Evolutionary conservation across 768 basidiomycete genomes (phyloP).

Genomic region (Filobasidium floriforme): DNA sequence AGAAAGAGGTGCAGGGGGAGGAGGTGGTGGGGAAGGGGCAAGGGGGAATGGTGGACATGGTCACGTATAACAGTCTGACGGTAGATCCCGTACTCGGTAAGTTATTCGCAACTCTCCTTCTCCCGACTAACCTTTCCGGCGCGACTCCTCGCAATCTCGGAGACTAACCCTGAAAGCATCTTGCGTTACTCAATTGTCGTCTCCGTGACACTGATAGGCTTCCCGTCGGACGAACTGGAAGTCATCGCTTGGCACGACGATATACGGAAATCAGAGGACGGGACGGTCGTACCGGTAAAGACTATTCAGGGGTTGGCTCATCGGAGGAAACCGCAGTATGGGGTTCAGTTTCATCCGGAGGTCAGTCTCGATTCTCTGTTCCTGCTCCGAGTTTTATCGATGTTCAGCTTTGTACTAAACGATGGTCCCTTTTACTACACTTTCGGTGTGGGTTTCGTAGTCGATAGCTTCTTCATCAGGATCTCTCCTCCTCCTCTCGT

Average conservation of each 20-base stretch:
- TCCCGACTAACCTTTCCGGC: too few relatives aligned
- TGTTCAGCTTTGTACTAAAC: too few relatives aligned
- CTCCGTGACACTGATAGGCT: conserved; percentile 29
- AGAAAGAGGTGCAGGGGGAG: too few relatives aligned
- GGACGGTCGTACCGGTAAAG: conserved; percentile 8
- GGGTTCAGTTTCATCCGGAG: conserved; percentile 45
- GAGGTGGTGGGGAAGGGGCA: neutral
- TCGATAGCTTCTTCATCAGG: conserved; percentile 40
- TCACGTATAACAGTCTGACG: conserved; percentile 43
- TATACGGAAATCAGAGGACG: conserved; percentile 3
- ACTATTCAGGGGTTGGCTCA: conserved; percentile 41
- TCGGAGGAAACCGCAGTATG: conserved; percentile 35
- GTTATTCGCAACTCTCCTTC: neutral
- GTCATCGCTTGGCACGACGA: conserved; percentile 37
- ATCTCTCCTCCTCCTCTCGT: conserved; percentile 31
- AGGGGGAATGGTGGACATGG: conserved; percentile 32
- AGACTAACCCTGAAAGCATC: too few relatives aligned
- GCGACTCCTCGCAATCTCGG: too few relatives aligned
- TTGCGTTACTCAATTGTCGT: too few relatives aligned
- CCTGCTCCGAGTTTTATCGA: neutral
- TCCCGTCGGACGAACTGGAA: conserved; percentile 34
- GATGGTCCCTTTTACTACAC: too few relatives aligned
- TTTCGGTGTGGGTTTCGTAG: neutral
- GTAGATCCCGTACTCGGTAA: conserved; percentile 28
- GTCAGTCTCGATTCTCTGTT: conserved; percentile 19